Percentiles rank a stretch among this genome's conserved stretches.
Evolutionary conservation across 140 eudicot species (phyloP).

Genomic region (Oenanthe javanica): DNA sequence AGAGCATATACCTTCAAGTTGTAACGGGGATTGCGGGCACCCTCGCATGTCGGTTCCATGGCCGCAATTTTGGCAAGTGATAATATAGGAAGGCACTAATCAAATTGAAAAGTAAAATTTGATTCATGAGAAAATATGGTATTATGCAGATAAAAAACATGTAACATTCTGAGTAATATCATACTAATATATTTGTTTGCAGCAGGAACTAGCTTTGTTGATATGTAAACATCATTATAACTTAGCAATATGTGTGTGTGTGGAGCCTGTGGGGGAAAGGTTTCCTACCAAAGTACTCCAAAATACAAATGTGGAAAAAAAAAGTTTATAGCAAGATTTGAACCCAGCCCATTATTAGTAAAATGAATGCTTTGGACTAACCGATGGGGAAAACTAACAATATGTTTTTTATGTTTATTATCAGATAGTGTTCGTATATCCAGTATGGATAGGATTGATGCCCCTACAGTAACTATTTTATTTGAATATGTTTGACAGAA

Average conservation of each 20-base stretch:
- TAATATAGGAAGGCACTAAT: conserved; percentile 76
- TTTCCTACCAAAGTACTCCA: not conserved
- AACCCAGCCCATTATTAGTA: not conserved
- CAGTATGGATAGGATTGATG: not conserved
- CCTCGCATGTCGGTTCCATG: conserved; percentile 91
- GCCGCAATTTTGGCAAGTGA: conserved; percentile 71
- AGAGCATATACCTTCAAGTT: conserved; percentile 58
- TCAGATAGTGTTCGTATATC: not conserved
- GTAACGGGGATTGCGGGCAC: conserved; percentile 83
- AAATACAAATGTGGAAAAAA: not conserved
- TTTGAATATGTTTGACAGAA: not conserved
- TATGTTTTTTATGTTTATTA: not conserved
- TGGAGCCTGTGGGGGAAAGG: not conserved
- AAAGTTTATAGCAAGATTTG: not conserved
- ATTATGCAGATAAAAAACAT: not conserved
- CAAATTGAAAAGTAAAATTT: conserved; percentile 5
- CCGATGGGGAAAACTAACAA: not conserved
- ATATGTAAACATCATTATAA: not conserved
- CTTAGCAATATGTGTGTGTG: not conserved
- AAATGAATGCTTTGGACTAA: not conserved
- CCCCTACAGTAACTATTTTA: not conserved
- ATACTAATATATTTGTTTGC: not conserved
- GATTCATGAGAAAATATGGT: not conserved
- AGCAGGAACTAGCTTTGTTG: not conserved
- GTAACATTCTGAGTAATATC: not conserved